Base-by-base conservation (phyloP, 257 asterid species). In the Solanum sitiens region DNA sequence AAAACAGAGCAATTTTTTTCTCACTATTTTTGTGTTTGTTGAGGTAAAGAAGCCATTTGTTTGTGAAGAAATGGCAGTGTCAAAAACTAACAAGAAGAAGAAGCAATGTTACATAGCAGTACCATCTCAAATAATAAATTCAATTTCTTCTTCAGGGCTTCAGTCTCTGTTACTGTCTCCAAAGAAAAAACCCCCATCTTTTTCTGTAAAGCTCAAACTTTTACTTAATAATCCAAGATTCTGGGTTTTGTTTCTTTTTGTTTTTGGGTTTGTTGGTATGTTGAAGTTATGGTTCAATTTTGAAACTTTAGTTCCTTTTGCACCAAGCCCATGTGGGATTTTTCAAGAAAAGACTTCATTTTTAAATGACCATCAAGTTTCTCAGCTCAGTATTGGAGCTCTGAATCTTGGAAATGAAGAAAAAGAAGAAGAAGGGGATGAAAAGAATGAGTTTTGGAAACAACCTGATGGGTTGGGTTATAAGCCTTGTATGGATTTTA, bases 381-480 rank as follows among this genome's bases (percentile, higher is more conserved):
- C 89, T n/a, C 67, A 84, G 92, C 63, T 84, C n/a, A 79, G 56
- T 56, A 32, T 65, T 11, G 87, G 40, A 39, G 42, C 65, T 14
- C 3, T 53, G 30, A 65, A 21, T 56, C 25, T 83, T 35, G 83
- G 83, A 15, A 73, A 50, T n/a, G 76, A 59, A 8, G 87, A 44
- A 88, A 90, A 45, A 7, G 87, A 39, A 87, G 91, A 44, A 40
- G 88, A 85, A 71, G 86, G 50, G 59, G 94, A 85, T 13, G 96
- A 87, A 56, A 86, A 88, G 71, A 88, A 83, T 4, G 94, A 86
- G 91, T 97, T 97, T 67, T 97, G 99, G 99, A 89, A 88, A 92
- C 99, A 97, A 92, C 98, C 99, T 68, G 94, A 95, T 87, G 99
- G 98, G 88, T 83, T 97, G 94, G 98, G 98, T 59, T 97, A 92